Percentiles rank a stretch among this genome's conserved stretches.
Evolutionary conservation across 1,284 basidiomycete species (phyloP).

Genomic region (Austroboletus novae-zelandiae): DNA sequence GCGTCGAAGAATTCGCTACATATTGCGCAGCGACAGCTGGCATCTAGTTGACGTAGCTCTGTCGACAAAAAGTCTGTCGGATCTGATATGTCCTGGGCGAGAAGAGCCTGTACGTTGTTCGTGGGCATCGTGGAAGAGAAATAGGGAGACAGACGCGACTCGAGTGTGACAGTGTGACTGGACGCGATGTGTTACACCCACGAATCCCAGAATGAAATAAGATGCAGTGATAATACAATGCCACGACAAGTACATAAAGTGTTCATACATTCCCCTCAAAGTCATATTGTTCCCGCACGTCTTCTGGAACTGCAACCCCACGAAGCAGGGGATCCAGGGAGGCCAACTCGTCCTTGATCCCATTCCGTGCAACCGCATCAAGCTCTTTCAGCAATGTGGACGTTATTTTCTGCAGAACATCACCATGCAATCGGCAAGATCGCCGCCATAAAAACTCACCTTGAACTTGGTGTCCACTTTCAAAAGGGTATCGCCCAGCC

Average conservation of each 20-base stretch:
- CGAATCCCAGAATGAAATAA: slow-evolving; percentile 6
- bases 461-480: slow-evolving; percentile 83
- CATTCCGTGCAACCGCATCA: slow-evolving; percentile 72
- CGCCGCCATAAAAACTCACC: slow-evolving; percentile 41
- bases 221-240: slow-evolving; percentile 28
- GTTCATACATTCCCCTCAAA: slow-evolving; percentile 47
- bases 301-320: slow-evolving; percentile 46
- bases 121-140: slow-evolving; percentile 17
- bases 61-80: slow-evolving; percentile 65
- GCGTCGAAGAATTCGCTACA: slow-evolving; percentile 69
- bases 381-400: slow-evolving; percentile 75
- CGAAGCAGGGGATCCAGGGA: slow-evolving; percentile 74
- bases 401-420: slow-evolving; percentile 67
- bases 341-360: slow-evolving; percentile 78
- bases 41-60: slow-evolving; percentile 61
- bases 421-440: slow-evolving; percentile 2
- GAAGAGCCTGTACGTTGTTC: slow-evolving; percentile 30
- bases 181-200: slow-evolving; percentile 20
- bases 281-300: slow-evolving; percentile 42
- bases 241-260: slow-evolving; percentile 11
- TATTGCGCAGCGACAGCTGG: slow-evolving; percentile 64
- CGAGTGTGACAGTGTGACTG: slow-evolving; percentile 27
- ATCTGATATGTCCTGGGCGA: slow-evolving; percentile 50
- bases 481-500: slow-evolving; percentile 67
- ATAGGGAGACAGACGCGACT: slow-evolving; percentile 10